A percentile compares a stretch with the other conserved stretches of the same genome.
These are phyloP conservation scores for Grammothele lineata DNA, from an alignment of 768 basidiomycete species.

Conservation along the genomic window DNA sequence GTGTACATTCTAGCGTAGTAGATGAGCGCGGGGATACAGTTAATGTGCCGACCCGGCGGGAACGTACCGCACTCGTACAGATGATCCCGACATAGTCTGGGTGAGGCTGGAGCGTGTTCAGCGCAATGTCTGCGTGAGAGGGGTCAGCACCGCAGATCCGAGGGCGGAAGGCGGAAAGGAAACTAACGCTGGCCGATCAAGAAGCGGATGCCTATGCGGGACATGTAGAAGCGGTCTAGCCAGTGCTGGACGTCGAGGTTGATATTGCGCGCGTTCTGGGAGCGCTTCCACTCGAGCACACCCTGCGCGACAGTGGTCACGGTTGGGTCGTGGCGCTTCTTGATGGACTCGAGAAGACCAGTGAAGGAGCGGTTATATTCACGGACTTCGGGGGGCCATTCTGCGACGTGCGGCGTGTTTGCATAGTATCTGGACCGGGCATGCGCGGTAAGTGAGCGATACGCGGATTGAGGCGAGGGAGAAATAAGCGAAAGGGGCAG, in stretches of 20 bases:
- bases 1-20: slow-evolving; percentile 68
- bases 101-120: slow-evolving; percentile 90
- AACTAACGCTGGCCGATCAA: slow-evolving; percentile 86
- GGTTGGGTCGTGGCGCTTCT: slow-evolving; percentile 93
- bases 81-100: slow-evolving; percentile 95
- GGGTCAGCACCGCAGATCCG: not conserved
- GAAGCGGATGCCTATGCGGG: slow-evolving; percentile 92
- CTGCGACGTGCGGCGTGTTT: slow-evolving; percentile 57
- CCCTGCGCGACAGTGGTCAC: slow-evolving; percentile 97
- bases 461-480: not conserved
- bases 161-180: not conserved
- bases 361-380: slow-evolving; percentile 95
- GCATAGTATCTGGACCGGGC: slow-evolving; percentile 71
- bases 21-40: not conserved
- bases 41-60: not conserved
- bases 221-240: slow-evolving; percentile 97
- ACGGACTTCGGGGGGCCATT: slow-evolving; percentile 89
- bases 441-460: not conserved
- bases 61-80: slow-evolving; percentile 83
- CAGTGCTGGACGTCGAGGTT: slow-evolving; percentile 90
- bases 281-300: slow-evolving; percentile 92
- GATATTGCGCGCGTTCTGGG: slow-evolving; percentile 62
- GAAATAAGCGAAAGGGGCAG: not conserved
- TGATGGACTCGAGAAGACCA: slow-evolving; percentile 80
- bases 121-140: slow-evolving; percentile 70